Conservation (phyloP, 805 yeast genomes). For the Isabelozyma gotoi region DNA sequence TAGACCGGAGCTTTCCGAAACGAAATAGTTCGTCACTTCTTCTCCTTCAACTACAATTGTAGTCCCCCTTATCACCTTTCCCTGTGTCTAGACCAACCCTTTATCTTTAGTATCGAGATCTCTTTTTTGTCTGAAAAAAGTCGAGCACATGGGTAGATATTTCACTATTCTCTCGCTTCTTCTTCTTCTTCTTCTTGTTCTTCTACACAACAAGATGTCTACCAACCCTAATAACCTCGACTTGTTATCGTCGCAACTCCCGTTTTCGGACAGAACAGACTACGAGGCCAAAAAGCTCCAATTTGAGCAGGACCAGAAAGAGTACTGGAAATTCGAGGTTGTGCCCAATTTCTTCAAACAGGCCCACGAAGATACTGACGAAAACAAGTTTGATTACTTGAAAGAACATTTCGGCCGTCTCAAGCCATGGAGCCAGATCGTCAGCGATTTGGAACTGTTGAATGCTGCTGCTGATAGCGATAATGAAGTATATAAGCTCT, state of each 20-base stretch:
- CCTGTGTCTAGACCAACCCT: too few relatives aligned
- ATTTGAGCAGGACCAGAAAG: conserved; percentile 6
- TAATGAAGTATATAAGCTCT: conserved; percentile 41
- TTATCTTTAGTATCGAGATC: too few relatives aligned
- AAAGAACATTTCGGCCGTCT: conserved; percentile 44
- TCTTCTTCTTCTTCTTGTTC: background rate
- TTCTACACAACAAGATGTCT: too few relatives aligned
- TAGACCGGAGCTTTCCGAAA: too few relatives aligned
- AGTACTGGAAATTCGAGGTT: conserved; percentile 36
- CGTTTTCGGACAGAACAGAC: conserved; percentile 13
- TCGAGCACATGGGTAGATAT: too few relatives aligned
- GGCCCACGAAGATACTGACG: conserved; percentile 40
- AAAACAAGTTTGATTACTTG: conserved; percentile 39
- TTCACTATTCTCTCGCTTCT: background rate
- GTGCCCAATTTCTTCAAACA: conserved; percentile 48
- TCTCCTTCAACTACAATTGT: too few relatives aligned
- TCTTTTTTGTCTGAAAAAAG: too few relatives aligned
- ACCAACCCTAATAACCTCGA: conserved; percentile 23
- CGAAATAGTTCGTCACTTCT: too few relatives aligned
- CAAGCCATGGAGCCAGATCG: conserved; percentile 34
- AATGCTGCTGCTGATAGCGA: conserved; percentile 23
- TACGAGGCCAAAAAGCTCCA: conserved; percentile 11
- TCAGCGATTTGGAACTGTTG: conserved; percentile 29
- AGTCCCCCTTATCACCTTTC: too few relatives aligned
- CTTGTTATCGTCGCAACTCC: conserved; percentile 28